Percentiles rank a stretch among this genome's conserved stretches.
These are phyloP conservation scores for Zelopaecilomyces penicillatus DNA, from an alignment of 2,329 filamentous ascomycete species.

Conservation along the genomic window DNA sequence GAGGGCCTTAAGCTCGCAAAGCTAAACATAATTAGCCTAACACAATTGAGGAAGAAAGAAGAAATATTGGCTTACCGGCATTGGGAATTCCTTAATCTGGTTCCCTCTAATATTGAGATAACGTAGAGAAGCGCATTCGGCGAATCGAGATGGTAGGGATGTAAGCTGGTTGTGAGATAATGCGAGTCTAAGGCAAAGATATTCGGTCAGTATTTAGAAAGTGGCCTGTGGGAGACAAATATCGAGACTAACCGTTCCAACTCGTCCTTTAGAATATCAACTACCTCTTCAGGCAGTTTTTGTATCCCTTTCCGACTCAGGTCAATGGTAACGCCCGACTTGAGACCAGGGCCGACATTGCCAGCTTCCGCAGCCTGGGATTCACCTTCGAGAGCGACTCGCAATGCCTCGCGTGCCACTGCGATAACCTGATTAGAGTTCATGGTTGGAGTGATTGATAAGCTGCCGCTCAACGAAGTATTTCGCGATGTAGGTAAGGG, in stretches of 20 bases:
- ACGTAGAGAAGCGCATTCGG: constrained; percentile 67
- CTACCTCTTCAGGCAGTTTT: constrained; percentile 62
- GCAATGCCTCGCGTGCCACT: constrained; percentile 59
- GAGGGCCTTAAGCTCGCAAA: constrained; percentile 76
- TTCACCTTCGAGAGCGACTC: constrained; percentile 57
- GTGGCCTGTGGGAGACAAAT: not conserved
- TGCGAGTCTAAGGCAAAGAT: constrained; percentile 48
- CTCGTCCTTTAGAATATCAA: constrained; percentile 66
- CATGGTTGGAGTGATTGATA: constrained; percentile 44
- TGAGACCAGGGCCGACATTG: constrained; percentile 50
- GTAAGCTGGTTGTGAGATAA: constrained; percentile 72
- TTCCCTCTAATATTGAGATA: constrained; percentile 78
- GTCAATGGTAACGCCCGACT: constrained; percentile 69
- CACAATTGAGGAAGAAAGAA: constrained; percentile 4
- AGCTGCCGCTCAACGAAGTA: constrained; percentile 33
- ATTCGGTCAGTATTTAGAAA: constrained; percentile 5
- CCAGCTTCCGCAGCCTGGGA: constrained; percentile 53
- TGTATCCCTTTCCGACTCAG: constrained; percentile 68
- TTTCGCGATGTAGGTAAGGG: constrained; percentile 41
- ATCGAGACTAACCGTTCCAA: constrained; percentile 53
- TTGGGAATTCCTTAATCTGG: constrained; percentile 54
- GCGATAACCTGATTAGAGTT: constrained; percentile 56
- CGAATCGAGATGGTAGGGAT: constrained; percentile 60
- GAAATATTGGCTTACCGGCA: constrained; percentile 36
- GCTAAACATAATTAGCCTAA: constrained; percentile 37